Base-by-base conservation (phyloP, 1,139 yeast species). In the Taphrina deformans region DNA sequence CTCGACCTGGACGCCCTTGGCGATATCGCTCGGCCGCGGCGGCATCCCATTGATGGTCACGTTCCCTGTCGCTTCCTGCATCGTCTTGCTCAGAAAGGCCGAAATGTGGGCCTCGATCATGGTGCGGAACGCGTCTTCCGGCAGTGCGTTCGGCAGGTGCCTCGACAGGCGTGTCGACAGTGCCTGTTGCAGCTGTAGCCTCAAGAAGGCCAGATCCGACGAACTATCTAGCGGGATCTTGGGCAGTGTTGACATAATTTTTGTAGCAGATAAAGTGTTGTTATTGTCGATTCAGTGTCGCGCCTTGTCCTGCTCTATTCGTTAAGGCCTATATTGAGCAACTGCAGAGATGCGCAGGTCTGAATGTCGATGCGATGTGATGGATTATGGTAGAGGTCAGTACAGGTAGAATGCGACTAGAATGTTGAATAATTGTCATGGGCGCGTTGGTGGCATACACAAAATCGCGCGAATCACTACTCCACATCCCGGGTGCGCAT, bases 1-100 rank as follows among this genome's bases (percentile, higher is more conserved):
- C 31, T 45, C 53, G 50, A 59, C 56, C 27, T 59, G 63, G 6
- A 59, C 56, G 41, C 63, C 63, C 29, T 59, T 59, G 29, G 63
- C 63, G 26, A 59, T 50, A 50, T 59, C 56, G 26, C 46, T 31
- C 24, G 63, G 63, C 7, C 48, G 56, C 4, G 63, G 63, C 33
- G 44, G 55, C 16, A 59, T 23, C 14, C 63, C 63, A 23, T 59
- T 59, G 40, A 59, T 59, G 35, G 46, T 26, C 29, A 59, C 31
- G 35, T 59, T 59, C 18, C 29, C 16, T n/a, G 38, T 21, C 27
- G 63, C 50, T 21, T 35, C 33, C 23, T 51, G 45, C 63, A 59
- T 59, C 51, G 63, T 59, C 21, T 24, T 21, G 27, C 35, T 24
- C 21, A 59, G 29, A 41, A 59, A 59, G 6, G 41, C 14, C 9